Base-by-base conservation (phyloP, 2,329 filamentous ascomycete species). In the Sphaceloma murrayae region DNA sequence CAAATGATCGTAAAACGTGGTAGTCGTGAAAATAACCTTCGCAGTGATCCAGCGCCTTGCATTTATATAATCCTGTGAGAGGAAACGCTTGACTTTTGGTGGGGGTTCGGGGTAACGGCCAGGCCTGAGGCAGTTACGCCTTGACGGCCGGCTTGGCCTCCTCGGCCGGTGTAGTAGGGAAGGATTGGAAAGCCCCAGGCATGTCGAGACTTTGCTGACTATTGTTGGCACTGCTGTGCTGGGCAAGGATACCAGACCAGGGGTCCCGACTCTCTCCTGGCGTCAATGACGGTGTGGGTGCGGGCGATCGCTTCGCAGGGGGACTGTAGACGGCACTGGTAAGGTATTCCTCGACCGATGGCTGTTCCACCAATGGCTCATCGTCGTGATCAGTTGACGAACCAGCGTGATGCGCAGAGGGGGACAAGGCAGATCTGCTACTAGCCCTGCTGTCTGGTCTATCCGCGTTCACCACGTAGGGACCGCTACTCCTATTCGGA, bases 401-500 rank as follows among this genome's bases (percentile, higher is more conserved):
- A 16, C 27, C 14, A 11, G 36, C 36, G 6, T n/a, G 2, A 13
- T 14, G 8, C 10, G 24, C n/a, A 10, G 36, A n/a, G n/a, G 36
- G 24, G 30, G 36, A 40, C 11, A 40, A 9, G 26, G 38, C 8
- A 38, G 27, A 16, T 29, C 47, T 11, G 53, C 29, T 32, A n/a
- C 42, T 45, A 9, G 42, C 42, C 29, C 42, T 32, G 22, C 42
- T 45, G 10, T 36, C 22, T 16, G 42, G 30, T 1, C 42, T 48
- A 6, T 57, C 56, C 3, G 50, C 54, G 39, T 56, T 52, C 45
- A 64, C 55, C 34, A 62, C 61, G 17, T 63, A 52, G 14, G 57
- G 55, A 17, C 56, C 55, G 30, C 50, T 46, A 22, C 51, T 62
- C 30, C 68, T 65, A 48, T 79, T 78, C 1, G 85, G 82, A 57